Percentiles rank a stretch among this genome's conserved stretches.
phyloP scores from a whole-genome alignment of 2,329 filamentous ascomycete species.

The Fusarium sp. region DNA sequence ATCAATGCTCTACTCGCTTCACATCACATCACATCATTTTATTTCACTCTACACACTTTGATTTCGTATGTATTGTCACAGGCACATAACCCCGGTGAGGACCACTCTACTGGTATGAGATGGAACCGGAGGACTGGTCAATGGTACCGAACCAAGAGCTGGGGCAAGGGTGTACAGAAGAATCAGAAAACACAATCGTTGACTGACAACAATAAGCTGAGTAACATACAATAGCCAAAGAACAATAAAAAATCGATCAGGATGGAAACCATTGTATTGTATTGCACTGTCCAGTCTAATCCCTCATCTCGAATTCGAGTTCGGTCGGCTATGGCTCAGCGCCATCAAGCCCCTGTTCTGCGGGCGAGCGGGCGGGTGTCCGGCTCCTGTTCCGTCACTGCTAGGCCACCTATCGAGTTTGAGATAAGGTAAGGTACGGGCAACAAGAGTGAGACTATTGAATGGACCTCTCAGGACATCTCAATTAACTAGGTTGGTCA shows the following conservation, averaged over 20 bases:
- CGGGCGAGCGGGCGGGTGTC: constrained; percentile 16
- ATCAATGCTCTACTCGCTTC: constrained; percentile 23
- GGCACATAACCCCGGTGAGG: constrained; percentile 28
- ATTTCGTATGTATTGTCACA: constrained; percentile 25
- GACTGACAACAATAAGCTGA: constrained; percentile 15
- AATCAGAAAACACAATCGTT: constrained; percentile 21
- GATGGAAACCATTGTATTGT: not conserved
- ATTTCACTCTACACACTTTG: not conserved
- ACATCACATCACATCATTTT: constrained; percentile 1
- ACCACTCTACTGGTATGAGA: constrained; percentile 27
- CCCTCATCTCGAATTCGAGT: not conserved
- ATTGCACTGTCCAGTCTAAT: not conserved
- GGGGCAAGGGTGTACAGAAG: not conserved
- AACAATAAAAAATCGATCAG: not conserved
- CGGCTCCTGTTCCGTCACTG: constrained; percentile 10
- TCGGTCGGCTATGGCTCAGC: not conserved
- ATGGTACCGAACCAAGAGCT: constrained; percentile 18
- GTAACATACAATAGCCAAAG: not conserved
- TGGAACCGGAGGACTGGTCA: constrained; percentile 21
- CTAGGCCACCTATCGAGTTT: constrained; percentile 14
- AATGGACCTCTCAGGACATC: not conserved
- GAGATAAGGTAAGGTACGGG: constrained; percentile 4
- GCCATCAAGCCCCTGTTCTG: not conserved
- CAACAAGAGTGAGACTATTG: constrained; percentile 10
- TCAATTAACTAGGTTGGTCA: not conserved